These are phyloP conservation scores for Backusella tarrabulga DNA, from an alignment of 192 early-diverging fungal genomes.

Conservation along the genomic window DNA sequence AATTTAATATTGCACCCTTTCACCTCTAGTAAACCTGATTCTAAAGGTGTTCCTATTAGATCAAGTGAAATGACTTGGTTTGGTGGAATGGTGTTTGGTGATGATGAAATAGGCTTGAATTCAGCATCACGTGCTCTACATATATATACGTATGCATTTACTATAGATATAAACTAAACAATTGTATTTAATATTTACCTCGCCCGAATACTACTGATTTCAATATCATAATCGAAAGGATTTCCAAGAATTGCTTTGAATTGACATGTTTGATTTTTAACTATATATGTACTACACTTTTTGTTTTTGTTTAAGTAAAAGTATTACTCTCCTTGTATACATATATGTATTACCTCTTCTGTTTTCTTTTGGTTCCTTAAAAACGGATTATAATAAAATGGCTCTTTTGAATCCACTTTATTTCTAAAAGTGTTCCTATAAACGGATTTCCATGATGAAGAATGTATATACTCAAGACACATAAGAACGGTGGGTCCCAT, in stretches of 20 bases:
- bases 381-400: constrained; percentile 82
- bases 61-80: constrained; percentile 55
- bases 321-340: not conserved
- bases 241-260: constrained; percentile 72
- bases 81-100: constrained; percentile 59
- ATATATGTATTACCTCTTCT: not conserved
- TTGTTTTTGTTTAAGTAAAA: not conserved
- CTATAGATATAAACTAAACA: not conserved
- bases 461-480: constrained; percentile 49
- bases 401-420: constrained; percentile 39
- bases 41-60: constrained; percentile 59
- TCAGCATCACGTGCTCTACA: constrained; percentile 59
- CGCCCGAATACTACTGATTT: constrained; percentile 61
- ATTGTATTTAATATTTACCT: constrained; percentile 34
- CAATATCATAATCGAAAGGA: constrained; percentile 78
- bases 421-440: constrained; percentile 46
- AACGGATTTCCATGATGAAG: constrained; percentile 49
- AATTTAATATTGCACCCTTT: constrained; percentile 59
- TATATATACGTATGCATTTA: not conserved
- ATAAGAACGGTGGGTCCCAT: constrained; percentile 49
- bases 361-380: constrained; percentile 55
- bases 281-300: constrained; percentile 42
- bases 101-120: constrained; percentile 55
- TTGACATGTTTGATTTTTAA: constrained; percentile 63
- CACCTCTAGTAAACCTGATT: constrained; percentile 58